These are phyloP conservation scores for Aspergillus baeticus DNA, from an alignment of 495 filamentous ascomycete species.

Conservation along the genomic window DNA sequence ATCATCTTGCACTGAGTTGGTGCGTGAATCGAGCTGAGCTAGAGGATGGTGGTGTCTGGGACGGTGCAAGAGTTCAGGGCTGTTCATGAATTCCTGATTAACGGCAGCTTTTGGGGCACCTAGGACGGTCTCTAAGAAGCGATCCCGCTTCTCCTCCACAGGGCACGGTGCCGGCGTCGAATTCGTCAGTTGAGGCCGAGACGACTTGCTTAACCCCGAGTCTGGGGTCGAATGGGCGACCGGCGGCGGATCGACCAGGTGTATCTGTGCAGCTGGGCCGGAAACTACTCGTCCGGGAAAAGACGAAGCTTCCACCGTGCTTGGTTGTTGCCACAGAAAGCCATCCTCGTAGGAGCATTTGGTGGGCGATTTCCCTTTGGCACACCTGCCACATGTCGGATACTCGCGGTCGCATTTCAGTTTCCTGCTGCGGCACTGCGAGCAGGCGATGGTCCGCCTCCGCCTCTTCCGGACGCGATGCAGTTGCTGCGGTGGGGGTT, in stretches of 20 bases:
- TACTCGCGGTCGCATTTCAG: constrained; percentile 68
- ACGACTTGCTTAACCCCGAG: constrained; percentile 31
- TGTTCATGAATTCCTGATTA: constrained; percentile 39
- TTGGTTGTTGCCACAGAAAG: constrained; percentile 48
- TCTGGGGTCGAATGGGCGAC: constrained; percentile 33
- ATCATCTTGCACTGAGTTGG: constrained; percentile 14
- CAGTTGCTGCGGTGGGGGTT: background rate
- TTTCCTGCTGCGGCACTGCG: constrained; percentile 63
- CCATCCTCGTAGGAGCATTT: constrained; percentile 48
- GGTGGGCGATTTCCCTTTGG: constrained; percentile 45
- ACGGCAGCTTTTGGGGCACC: constrained; percentile 42
- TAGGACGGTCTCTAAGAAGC: constrained; percentile 45
- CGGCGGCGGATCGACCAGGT: constrained; percentile 23
- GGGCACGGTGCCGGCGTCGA: constrained; percentile 9
- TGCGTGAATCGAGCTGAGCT: constrained; percentile 1
- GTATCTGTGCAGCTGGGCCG: constrained; percentile 19
- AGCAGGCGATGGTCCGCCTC: constrained; percentile 43
- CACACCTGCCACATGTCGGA: constrained; percentile 63
- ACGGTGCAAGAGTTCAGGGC: constrained; percentile 32
- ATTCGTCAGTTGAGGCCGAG: constrained; percentile 29
- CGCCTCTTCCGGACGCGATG: constrained; percentile 40
- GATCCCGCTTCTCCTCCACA: constrained; percentile 29
- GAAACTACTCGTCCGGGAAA: constrained; percentile 32
- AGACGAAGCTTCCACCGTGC: constrained; percentile 29
- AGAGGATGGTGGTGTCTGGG: constrained; percentile 21